Base-by-base conservation (phyloP, 352 stramenopile species). In the Aphanomyces astaci region DNA sequence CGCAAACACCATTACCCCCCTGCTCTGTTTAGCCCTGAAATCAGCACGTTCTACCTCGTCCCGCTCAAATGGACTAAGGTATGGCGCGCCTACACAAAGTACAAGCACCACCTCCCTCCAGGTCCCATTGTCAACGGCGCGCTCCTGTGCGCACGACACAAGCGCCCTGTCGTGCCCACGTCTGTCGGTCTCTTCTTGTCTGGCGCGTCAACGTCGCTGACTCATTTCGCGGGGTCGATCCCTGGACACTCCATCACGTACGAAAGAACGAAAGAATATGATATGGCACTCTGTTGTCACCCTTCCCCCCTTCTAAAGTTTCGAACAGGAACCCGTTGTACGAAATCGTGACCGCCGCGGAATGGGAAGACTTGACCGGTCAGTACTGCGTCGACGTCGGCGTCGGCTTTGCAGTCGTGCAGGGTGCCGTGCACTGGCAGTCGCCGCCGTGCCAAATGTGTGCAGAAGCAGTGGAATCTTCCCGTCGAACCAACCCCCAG, bases 181-280 rank as follows among this genome's bases (percentile, higher is more conserved):
- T 90, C 92, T 63, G 88, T 95, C 56, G 92, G 82, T 30, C 89
- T 95, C 75, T 95, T 95, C 72, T 73, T 95, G 63, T 88, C 79
- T 0, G 87, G 85, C 3, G 83, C 24, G 76, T 94, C 28, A 82
- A 93, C 48, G 75, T 90, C 46, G 89, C 83, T 36, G 7, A 43
- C 36, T 43, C 36, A 7, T 43, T 15, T 15, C 7, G 15, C 7
- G 7, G 36, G 36, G 7, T 43, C 36, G 7, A 43, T 43, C 15
- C 36, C 36, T 43, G 36, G 36, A 43, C 36, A 15, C 36, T 43
- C 36, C 7, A 43, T 15, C 7, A 43, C 7, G 36, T 43, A 43
- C 36, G 36, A 15, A 43, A 24, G 11, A 45, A 36, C 39, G 66
- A 31, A 63, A 30, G 48, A n/a, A n/a, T n/a, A n/a, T n/a, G n/a